These are phyloP conservation scores for Wickerhamiella sergipiensis DNA, from an alignment of 805 yeast genomes.

Conservation along the genomic window DNA sequence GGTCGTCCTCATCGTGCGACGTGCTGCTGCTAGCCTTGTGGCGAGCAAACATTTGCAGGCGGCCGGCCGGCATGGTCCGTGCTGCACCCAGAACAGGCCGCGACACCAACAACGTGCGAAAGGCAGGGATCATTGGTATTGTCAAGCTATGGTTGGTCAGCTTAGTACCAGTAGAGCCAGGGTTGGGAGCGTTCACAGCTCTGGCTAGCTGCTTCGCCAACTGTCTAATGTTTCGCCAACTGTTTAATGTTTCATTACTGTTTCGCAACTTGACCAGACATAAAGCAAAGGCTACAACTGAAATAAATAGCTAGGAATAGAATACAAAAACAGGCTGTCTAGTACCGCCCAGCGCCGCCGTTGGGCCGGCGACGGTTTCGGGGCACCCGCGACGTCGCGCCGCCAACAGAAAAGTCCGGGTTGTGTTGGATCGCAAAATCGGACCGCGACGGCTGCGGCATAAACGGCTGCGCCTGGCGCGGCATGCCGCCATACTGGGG, in stretches of 20 bases:
- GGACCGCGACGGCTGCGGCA: conserved; percentile 6
- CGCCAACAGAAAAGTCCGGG: conserved; percentile 17
- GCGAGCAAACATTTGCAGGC: not conserved
- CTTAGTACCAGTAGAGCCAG: not conserved
- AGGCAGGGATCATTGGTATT: not conserved
- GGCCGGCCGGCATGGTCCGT: not conserved
- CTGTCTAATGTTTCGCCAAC: too few species aligned
- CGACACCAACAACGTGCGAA: not conserved
- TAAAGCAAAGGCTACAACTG: not conserved
- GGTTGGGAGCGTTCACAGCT: not conserved
- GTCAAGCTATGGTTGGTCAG: conserved; percentile 1
- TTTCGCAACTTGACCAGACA: too few species aligned
- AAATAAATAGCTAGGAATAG: not conserved
- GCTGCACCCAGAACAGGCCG: conserved; percentile 1
- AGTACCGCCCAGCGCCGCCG: not conserved
- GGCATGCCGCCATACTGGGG: not conserved
- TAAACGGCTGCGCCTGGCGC: not conserved
- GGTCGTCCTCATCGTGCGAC: conserved; percentile 16
- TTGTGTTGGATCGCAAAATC: conserved; percentile 14
- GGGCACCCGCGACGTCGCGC: not conserved
- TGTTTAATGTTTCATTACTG: too few species aligned
- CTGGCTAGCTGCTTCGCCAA: too few species aligned
- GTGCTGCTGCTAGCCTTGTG: not conserved
- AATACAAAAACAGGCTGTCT: not conserved
- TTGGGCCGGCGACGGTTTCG: conserved; percentile 4